Evolutionary conservation across 164 flowering plant species (phyloP), one percentile per base, ranked within the genome.

Genomic region (Kalanchoe fedtschenkoi): DNA sequence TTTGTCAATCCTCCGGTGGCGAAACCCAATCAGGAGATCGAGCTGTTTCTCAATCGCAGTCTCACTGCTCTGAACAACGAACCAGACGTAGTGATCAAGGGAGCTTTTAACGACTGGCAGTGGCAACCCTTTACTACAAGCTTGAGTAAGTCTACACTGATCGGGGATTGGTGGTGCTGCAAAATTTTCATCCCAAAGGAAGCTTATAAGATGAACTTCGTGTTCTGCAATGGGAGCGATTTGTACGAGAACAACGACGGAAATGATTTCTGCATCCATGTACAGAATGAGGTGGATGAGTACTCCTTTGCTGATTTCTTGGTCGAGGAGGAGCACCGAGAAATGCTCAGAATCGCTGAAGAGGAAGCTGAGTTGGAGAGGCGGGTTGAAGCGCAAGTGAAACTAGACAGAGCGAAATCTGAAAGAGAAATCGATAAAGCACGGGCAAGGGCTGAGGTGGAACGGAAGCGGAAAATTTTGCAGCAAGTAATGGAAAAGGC

Each of bases 101-200:
- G 99, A 38, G 96, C 95, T 6, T 95, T 91, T 60, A 95, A 95
- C 74, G 96, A 83, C 63, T 95, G 99, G 99, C 74, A 80, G 68
- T 95, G 95, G 95, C 82, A 80, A 74, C 79, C 89, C 32, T 95
- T 88, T 62, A 87, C 87, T 5, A 30, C 61, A 44, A 84, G 75
- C 62, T 66, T 95, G 78, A 75, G 76, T 57, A 91, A 87, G 80
- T 76, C 83, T 47, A 67, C 79, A 58, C 75, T 88, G 15, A 70
- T 62, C 19, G 95, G 89, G 46, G 95, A 91, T 70, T 95, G 97
- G 97, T 95, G 99, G 99, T 87, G 93, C 71, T 95, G 97, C 74
- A 67, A 62, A 38, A 41, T 95, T 59, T 78, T 77, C 78, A 81
- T 91, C 71, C 97, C 99, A 5, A 79, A 69, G 63, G 93, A 91